Evolutionary conservation across 257 asterid species (phyloP), one percentile per base, ranked within the genome.

Genomic region (Capsicum pubescens): DNA sequence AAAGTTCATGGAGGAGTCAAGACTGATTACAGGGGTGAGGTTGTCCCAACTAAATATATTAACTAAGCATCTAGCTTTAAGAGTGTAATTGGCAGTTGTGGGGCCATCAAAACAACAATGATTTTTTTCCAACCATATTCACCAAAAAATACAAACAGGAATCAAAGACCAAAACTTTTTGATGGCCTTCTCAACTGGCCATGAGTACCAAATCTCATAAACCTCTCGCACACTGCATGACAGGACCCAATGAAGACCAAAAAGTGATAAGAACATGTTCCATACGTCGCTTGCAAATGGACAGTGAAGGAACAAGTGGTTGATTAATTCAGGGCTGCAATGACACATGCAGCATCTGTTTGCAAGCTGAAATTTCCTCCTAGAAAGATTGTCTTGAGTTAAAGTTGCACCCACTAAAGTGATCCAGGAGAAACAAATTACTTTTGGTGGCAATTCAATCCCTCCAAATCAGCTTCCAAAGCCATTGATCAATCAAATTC

Each of bases 181-280:
- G 71, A 64, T 64, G 71, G 71, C 17, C 71, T 64, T 64, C 71
- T 9, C 71, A 11, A 64, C n/a, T 63, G 70, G 70, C 70, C 70
- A 63, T 63, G 70, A 63, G 42, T 17, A 63, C 13, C 70, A 63
- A 63, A 21, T 63, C 35, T 63, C 42, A 63, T 63, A 63, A 44
- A 63, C 70, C 42, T 26, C 42, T 21, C 35, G 11, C 16, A 63
- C 70, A 63, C 42, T 63, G 70, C 71, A 64, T 26, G 71, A 4
- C n/a, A 26, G 26, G 71, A 63, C 71, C 44, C 71, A 64, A 26
- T 64, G 44, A 64, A 64, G 71, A 32, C 44, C 9, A 5, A 26
- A 26, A 26, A 26, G 8, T 64, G 71, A 64, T 11, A 11, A 11
- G 15, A 64, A 12, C 71, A 64, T 12, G 71, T 64, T 64, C 44